Evolutionary conservation across 495 filamentous ascomycete genomes (phyloP).

Genomic region (Aspergillus panamensis): DNA sequence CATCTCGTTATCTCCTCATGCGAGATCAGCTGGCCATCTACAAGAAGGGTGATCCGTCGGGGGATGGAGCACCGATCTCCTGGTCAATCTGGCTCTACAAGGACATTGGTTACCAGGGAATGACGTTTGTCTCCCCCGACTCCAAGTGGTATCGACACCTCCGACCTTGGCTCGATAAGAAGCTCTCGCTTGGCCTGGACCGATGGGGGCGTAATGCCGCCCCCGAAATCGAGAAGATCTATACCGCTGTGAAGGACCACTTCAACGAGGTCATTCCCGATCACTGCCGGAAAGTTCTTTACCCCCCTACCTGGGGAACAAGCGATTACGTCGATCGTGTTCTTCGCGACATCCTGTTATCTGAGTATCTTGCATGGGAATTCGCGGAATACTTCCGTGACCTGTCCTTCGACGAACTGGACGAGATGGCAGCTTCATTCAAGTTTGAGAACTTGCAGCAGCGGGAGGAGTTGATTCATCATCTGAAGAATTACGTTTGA

Average conservation of each 20-base stretch:
- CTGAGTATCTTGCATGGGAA: slow-evolving; percentile 7
- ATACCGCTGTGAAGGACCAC: background rate
- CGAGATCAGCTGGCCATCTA: slow-evolving; percentile 49
- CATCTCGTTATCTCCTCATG: slow-evolving; percentile 42
- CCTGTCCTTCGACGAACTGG: background rate
- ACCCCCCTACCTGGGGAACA: background rate
- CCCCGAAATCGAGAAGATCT: slow-evolving; percentile 16
- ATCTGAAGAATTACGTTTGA: background rate
- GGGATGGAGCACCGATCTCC: slow-evolving; percentile 22
- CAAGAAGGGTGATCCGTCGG: slow-evolving; percentile 29
- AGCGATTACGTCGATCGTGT: slow-evolving; percentile 5
- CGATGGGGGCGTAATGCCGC: slow-evolving; percentile 44
- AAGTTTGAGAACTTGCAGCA: slow-evolving; percentile 1
- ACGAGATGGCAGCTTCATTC: slow-evolving; percentile 10
- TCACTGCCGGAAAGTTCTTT: background rate
- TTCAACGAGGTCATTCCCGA: slow-evolving; percentile 1
- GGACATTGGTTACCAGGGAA: slow-evolving; percentile 55
- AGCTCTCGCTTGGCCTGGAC: slow-evolving; percentile 42
- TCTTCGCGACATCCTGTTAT: slow-evolving; percentile 3
- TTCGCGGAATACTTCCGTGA: slow-evolving; percentile 5
- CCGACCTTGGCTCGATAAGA: slow-evolving; percentile 46
- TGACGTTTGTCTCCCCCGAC: slow-evolving; percentile 42
- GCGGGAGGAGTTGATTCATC: background rate
- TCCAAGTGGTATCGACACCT: slow-evolving; percentile 43
- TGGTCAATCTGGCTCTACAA: slow-evolving; percentile 60